phyloP scores from a whole-genome alignment of 805 yeast genomes.

The Barnettozyma botsteinii region DNA sequence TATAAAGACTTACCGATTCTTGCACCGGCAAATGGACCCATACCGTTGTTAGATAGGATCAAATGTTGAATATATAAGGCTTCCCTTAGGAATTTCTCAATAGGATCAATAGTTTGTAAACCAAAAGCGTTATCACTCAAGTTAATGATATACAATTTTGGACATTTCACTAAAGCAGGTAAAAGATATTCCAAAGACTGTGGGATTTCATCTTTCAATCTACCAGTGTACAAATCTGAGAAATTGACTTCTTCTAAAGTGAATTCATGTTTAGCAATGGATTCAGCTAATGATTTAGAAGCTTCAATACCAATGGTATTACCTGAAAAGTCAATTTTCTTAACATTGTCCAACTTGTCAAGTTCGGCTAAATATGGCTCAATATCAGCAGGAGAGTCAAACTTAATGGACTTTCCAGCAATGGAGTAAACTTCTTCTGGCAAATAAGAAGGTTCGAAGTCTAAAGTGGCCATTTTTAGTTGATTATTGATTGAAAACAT shows the following conservation, averaged over 20 bases:
- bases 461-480: conserved; percentile 34
- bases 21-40: conserved; percentile 97
- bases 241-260: conserved; percentile 67
- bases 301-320: conserved; percentile 94
- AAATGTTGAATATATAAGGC: conserved; percentile 81
- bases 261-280: conserved; percentile 36
- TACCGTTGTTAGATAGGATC: conserved; percentile 89
- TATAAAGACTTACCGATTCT: conserved; percentile 84
- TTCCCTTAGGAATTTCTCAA: conserved; percentile 69
- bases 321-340: conserved; percentile 77
- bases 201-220: conserved; percentile 93
- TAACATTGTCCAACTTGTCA: conserved; percentile 29
- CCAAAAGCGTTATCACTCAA: conserved; percentile 96
- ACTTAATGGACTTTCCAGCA: conserved; percentile 69
- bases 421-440: conserved; percentile 51
- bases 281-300: conserved; percentile 60
- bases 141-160: conserved; percentile 66
- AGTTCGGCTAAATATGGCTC: conserved; percentile 62
- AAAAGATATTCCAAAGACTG: conserved; percentile 66
- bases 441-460: conserved; percentile 36
- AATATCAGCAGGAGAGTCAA: conserved; percentile 68
- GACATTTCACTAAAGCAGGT: conserved; percentile 65
- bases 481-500: neutral
- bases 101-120: conserved; percentile 85
- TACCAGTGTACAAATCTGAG: conserved; percentile 91